Base-by-base conservation (phyloP, 176 grass and related monocot genomes). In the Raddia guianensis region DNA sequence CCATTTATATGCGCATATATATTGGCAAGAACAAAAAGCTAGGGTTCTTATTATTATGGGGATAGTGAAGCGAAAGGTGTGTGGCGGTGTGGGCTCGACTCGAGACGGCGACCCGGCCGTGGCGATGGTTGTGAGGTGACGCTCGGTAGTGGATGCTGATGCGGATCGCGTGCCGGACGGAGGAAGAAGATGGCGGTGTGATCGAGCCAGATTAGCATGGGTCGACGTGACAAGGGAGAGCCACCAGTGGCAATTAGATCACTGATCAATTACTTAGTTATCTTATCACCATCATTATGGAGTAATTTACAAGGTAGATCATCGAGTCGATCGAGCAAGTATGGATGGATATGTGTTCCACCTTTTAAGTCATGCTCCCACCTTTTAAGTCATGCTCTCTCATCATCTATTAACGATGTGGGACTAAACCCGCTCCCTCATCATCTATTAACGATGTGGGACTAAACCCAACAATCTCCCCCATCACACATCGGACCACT, bases 61-160 rank as follows among this genome's bases (percentile, higher is more conserved):
- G 20, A 76, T 67, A 16, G 18, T 8, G 52, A 12, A 56, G 7
- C 11, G 61, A 74, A 64, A 3, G 16, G 71, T 45, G 20, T 14
- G 10, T 14, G 73, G 37, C 37, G 37, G 3, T 71, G 21, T 35
- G 77, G 15, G 13, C 34, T 45, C 43, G 4, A 45, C 14, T 6
- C 18, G 47, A 71, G 45, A 85, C 46, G 18, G 27, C 8, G 34
- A 77, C 70, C 62, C 13, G 27, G 45, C 14, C 50, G 68, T 64
- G 56, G 60, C 3, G 63, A 77, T 71, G 47, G 76, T 70, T 15
- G 75, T 20, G 68, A 80, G 52, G 62, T 20, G 62, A 55, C 35
- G 81, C 10, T 37, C 46, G 66, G 55, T 70, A 80, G 61, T 69
- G 81, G 82, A 64, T 27, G 35, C 2, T 86, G 88, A 86, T 80